A percentile compares a stretch with the other conserved stretches of the same genome.
Evolutionary conservation across 164 flowering plant species (phyloP).

Genomic region (Nelumbo lutea): DNA sequence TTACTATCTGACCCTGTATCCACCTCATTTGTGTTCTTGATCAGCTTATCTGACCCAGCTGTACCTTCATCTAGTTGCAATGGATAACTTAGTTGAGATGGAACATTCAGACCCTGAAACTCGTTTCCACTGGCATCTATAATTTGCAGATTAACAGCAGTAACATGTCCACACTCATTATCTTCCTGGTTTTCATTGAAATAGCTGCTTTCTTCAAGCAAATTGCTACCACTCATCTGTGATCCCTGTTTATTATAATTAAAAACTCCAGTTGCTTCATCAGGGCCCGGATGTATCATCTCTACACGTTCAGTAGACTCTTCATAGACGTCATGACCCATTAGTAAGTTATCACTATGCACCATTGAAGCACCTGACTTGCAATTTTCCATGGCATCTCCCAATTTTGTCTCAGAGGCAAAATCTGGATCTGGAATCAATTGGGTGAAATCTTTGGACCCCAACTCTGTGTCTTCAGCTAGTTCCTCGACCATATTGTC

Average conservation of each 20-base stretch:
- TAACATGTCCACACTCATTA: slow-evolving; percentile 1
- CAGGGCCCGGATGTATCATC: background rate
- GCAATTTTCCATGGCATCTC: background rate
- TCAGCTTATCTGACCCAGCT: background rate
- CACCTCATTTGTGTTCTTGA: background rate
- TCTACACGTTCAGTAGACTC: background rate
- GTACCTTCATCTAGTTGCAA: background rate
- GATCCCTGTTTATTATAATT: background rate
- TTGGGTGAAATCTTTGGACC: background rate
- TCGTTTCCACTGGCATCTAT: slow-evolving; percentile 5
- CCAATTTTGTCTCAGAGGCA: background rate
- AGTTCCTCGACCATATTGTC: background rate
- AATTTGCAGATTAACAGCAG: background rate
- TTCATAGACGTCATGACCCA: background rate
- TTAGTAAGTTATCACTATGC: background rate
- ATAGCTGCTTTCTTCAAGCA: slow-evolving; percentile 9
- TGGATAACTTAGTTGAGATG: slow-evolving; percentile 1
- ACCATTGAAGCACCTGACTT: background rate
- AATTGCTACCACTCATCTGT: slow-evolving; percentile 13
- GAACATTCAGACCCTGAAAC: background rate
- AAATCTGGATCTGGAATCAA: background rate
- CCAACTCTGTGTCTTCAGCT: background rate
- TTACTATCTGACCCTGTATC: background rate
- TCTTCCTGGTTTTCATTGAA: slow-evolving; percentile 8
- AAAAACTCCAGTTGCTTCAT: slow-evolving; percentile 1